Base-by-base conservation (phyloP, 805 yeast genomes). In the Naumovozyma dairenensis region DNA sequence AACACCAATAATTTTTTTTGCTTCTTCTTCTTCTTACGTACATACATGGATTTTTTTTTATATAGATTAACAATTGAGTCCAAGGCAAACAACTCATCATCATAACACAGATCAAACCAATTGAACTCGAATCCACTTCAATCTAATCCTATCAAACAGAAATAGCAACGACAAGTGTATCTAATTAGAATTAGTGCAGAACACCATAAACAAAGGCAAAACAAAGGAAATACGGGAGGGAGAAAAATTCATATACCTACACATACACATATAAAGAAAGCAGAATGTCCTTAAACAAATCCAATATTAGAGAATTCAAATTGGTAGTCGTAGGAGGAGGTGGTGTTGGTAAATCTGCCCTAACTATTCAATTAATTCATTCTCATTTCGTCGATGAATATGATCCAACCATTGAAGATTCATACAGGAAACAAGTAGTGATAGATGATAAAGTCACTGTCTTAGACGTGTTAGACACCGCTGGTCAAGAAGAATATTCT, bases 301-400 rank as follows among this genome's bases (percentile, higher is more conserved):
- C 53, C n/a, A 60, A 57, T 29, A 67, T 73, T 36, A 71, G 80
- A 59, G 96, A 87, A 60, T 89, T 78, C 58, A 86, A 93, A 56
- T 63, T 92, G 39, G 98, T 92, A 4, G 96, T 89, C 29, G 96
- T 89, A 36, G 98, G 97, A 36, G 96, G 96, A 25, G 97, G 97
- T 55, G 96, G 96, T 62, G 98, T 92, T 36, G 98, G 98, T 63
- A 92, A 92, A 60, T 80, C 94, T 16, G 97, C 98, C 5, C 66
- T 92, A 43, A 92, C 98, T 18, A 92, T 92, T 44, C 94, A 92
- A 60, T 71, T 92, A 52, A 86, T 92, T 35, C 97, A 89, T 59
- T 75, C 86, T 22, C 96, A 87, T 51, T 92, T 92, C 54, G 94
- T 89, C 21, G 96, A 87, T 58, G 98, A 92, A 57, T 92, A 92